These are phyloP conservation scores for Neoboletus magnificus DNA, from an alignment of 768 basidiomycete species.

Conservation along the genomic window DNA sequence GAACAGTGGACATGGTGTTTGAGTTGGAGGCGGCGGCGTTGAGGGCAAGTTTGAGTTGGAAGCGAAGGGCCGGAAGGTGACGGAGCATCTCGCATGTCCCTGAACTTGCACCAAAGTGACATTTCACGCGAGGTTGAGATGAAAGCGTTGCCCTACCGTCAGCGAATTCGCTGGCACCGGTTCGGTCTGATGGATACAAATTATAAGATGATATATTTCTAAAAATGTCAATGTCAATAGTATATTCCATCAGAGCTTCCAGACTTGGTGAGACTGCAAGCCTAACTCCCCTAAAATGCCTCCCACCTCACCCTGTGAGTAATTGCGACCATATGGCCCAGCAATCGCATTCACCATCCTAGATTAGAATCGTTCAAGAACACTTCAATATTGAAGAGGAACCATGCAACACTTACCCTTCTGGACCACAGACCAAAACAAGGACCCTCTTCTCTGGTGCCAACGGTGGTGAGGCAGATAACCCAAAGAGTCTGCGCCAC, in stretches of 20 bases:
- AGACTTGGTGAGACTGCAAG: conserved; percentile 58
- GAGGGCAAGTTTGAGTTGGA: too few relatives aligned
- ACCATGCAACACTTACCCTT: conserved; percentile 49
- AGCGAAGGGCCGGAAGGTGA: too few relatives aligned
- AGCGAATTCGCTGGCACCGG: too few relatives aligned
- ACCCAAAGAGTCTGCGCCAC: conserved; percentile 29
- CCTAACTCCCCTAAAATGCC: conserved; percentile 67
- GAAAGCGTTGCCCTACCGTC: too few relatives aligned
- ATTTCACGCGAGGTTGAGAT: too few relatives aligned
- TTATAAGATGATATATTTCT: too few relatives aligned
- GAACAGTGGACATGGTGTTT: too few relatives aligned
- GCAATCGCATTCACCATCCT: conserved; percentile 78
- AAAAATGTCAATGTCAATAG: too few relatives aligned
- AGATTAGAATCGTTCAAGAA: background rate
- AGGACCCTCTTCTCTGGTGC: conserved; percentile 43
- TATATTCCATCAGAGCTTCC: conserved; percentile 49
- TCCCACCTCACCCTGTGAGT: conserved; percentile 69
- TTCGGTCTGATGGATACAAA: too few relatives aligned
- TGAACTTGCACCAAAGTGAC: too few relatives aligned
- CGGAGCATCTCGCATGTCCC: too few relatives aligned
- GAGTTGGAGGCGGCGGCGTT: too few relatives aligned
- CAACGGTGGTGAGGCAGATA: conserved; percentile 1
- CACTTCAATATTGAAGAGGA: background rate
- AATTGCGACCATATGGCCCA: conserved; percentile 72
- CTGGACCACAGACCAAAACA: conserved; percentile 83